Base-by-base conservation (phyloP, 305 asterid genomes). In the Lippia alba region DNA sequence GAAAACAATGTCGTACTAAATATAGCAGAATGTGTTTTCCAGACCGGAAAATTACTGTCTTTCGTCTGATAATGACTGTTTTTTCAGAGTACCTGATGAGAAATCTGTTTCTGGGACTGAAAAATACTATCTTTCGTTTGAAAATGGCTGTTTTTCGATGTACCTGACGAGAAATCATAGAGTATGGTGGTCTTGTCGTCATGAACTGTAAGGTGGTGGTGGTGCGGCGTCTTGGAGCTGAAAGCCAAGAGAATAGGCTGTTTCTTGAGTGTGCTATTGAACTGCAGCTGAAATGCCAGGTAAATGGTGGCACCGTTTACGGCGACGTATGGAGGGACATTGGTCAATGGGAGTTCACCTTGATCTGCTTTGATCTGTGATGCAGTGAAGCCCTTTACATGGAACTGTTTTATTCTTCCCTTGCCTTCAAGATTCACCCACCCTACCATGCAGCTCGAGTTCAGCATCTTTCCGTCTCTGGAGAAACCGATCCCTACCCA, bases 401-500 rank as follows among this genome's bases (percentile, higher is more conserved):
- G 77, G 48, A 80, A 94, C 75, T 94, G 97, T 64, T 83, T 86
- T 58, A 91, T 86, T 73, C 87, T 87, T 67, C 92, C 89, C 20
- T 67, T 81, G 17, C 97, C 97, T 82, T 84, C 91, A 1, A 40
- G 19, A 56, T 82, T 84, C 67, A 94, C 73, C 99, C 97, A 94
- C 63, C 96, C 99, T 41, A 81, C 96, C 86, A 91, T 91, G 81
- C 89, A 91, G 84, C 99, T 91, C 2, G 97, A 79, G 40, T 89
- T 91, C 2, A 94, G 79, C 99, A 94, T 94, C 90, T 68, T 91
- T 46, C 97, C 96, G 36, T 86, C 84, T 7, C 60, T 81, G 5
- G 99, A 94, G 60, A 94, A 89, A 4, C 97, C 97, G 48, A 94
- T 91, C 20, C 99, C 99, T 14, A 89, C 93, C 99, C 99, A 91